phyloP scores from a whole-genome alignment of 352 stramenopile genomes.

The Globisporangium cylindrosporum region DNA sequence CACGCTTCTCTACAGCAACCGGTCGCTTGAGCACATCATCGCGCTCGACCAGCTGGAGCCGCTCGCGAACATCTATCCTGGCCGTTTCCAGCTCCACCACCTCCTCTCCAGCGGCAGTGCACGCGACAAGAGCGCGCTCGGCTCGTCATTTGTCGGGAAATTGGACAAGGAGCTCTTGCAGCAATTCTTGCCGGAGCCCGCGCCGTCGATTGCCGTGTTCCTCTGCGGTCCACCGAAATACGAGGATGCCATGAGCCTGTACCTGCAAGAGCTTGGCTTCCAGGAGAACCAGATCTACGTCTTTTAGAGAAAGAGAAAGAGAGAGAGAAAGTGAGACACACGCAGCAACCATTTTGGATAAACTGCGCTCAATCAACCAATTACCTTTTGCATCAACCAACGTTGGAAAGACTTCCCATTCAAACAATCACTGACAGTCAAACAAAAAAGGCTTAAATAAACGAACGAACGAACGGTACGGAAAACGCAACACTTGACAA shows the following conservation, averaged over 20 bases:
- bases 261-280: slow-evolving; percentile 51
- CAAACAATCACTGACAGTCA: background rate
- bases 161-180: slow-evolving; percentile 45
- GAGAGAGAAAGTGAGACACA: background rate
- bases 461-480: background rate
- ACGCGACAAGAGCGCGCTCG: slow-evolving; percentile 45
- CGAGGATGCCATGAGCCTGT: slow-evolving; percentile 49
- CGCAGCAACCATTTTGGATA: background rate
- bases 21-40: slow-evolving; percentile 64
- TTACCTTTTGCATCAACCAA: background rate
- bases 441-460: slow-evolving; percentile 12
- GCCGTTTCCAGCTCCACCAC: slow-evolving; percentile 64
- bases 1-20: slow-evolving; percentile 76
- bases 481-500: background rate
- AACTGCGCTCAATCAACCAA: slow-evolving; percentile 1
- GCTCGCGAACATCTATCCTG: slow-evolving; percentile 74
- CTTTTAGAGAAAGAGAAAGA: slow-evolving; percentile 43
- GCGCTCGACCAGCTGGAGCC: slow-evolving; percentile 70
- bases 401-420: background rate
- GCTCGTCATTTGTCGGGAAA: slow-evolving; percentile 45
- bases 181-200: slow-evolving; percentile 39
- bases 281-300: slow-evolving; percentile 55
- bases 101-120: slow-evolving; percentile 46
- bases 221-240: slow-evolving; percentile 73
- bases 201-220: slow-evolving; percentile 52